Conservation (phyloP, 352 stramenopile genomes). For the Phytophthora palmivora region DNA sequence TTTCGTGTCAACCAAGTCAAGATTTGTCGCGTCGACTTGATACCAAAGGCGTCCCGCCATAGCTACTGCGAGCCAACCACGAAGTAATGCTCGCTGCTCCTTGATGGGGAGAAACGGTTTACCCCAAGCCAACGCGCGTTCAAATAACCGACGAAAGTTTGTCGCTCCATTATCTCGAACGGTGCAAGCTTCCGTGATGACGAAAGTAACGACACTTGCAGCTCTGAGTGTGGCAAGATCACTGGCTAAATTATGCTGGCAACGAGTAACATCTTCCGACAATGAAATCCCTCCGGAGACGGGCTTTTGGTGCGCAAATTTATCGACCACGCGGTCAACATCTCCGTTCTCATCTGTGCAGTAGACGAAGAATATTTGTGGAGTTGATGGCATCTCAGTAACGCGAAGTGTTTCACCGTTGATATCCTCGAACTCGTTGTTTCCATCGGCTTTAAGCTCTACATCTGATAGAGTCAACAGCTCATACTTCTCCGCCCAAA, state of each 20-base stretch:
- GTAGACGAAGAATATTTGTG: conserved; percentile 29
- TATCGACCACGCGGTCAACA: conserved; percentile 2
- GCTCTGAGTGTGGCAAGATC: conserved; percentile 33
- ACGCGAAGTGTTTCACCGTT: neutral
- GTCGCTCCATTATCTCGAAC: conserved; percentile 1
- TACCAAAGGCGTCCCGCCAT: conserved; percentile 70
- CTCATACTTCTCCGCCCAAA: conserved; percentile 28
- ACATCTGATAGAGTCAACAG: conserved; percentile 24
- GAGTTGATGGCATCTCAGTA: neutral
- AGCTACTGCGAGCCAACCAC: conserved; percentile 48
- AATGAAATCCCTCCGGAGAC: conserved; percentile 9
- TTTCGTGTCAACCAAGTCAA: conserved; percentile 45
- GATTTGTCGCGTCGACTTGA: conserved; percentile 40
- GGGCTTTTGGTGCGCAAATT: conserved; percentile 21
- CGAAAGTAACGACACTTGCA: conserved; percentile 37
- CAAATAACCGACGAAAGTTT: conserved; percentile 44
- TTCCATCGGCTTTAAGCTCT: neutral
- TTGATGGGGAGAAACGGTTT: conserved; percentile 58
- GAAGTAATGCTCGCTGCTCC: conserved; percentile 33
- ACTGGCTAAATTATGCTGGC: conserved; percentile 19
- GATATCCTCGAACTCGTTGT: neutral
- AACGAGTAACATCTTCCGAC: conserved; percentile 18
- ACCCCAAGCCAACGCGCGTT: conserved; percentile 40
- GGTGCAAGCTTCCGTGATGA: conserved; percentile 49
- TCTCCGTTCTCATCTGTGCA: conserved; percentile 17